These are phyloP conservation scores for Cadophora gregata DNA, from an alignment of 2,329 filamentous ascomycete genomes.

Conservation along the genomic window DNA sequence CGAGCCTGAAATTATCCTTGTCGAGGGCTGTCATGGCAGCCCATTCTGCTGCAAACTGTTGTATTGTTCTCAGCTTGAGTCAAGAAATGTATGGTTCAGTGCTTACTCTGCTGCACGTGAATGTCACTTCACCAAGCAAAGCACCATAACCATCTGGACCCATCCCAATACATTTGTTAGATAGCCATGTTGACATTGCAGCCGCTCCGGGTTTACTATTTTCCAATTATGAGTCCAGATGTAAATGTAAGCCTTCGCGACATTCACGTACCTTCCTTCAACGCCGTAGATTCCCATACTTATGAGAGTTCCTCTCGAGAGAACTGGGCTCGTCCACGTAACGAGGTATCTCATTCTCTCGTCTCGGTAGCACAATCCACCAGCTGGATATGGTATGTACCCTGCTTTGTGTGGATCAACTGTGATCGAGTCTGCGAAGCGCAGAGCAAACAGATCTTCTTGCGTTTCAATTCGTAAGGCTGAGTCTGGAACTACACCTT, in stretches of 20 bases:
- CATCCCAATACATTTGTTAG: conserved; percentile 20
- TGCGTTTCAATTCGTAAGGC: neutral
- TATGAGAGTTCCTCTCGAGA: conserved; percentile 4
- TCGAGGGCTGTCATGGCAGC: conserved; percentile 20
- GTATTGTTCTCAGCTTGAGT: neutral
- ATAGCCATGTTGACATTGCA: conserved; percentile 18
- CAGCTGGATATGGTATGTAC: conserved; percentile 18
- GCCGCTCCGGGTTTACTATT: conserved; percentile 19
- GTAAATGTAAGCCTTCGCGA: neutral
- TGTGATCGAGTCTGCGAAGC: conserved; percentile 15
- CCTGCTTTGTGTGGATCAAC: conserved; percentile 18
- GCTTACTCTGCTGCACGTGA: conserved; percentile 18
- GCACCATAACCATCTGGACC: conserved; percentile 12
- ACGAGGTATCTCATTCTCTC: conserved; percentile 23
- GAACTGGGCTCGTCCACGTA: conserved; percentile 20
- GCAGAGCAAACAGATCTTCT: conserved; percentile 11
- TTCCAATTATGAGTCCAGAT: neutral
- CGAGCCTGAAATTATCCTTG: conserved; percentile 15
- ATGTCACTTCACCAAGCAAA: conserved; percentile 16
- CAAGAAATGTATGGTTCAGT: neutral
- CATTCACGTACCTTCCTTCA: conserved; percentile 13
- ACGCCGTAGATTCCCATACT: conserved; percentile 21
- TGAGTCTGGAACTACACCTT: conserved; percentile 13
- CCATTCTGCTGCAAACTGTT: conserved; percentile 19
- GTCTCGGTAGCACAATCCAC: conserved; percentile 14